Evolutionary conservation across 768 basidiomycete genomes (phyloP).

Genomic region (Lyophyllum atratum): DNA sequence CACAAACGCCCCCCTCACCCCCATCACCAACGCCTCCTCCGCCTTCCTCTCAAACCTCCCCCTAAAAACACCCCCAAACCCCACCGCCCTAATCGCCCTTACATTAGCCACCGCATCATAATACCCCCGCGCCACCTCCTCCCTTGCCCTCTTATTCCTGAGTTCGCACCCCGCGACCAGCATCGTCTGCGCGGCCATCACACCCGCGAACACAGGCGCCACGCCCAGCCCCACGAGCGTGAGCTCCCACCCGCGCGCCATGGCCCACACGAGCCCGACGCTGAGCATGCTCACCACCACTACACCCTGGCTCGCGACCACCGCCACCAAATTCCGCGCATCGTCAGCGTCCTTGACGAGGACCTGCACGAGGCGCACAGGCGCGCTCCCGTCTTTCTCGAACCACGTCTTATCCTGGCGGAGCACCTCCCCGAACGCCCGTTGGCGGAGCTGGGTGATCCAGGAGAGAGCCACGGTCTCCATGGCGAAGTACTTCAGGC

Average conservation of each 20-base stretch:
- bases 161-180: constrained; percentile 73
- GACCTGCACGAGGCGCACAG: constrained; percentile 66
- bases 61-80: constrained; percentile 72
- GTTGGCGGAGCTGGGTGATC: constrained; percentile 65
- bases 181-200: constrained; percentile 75
- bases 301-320: constrained; percentile 68
- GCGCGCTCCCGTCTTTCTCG: constrained; percentile 62
- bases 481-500: constrained; percentile 79
- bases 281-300: constrained; percentile 82
- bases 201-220: constrained; percentile 77
- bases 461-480: constrained; percentile 74
- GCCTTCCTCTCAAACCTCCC: constrained; percentile 68
- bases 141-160: constrained; percentile 82
- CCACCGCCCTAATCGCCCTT: constrained; percentile 86
- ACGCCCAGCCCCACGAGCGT: constrained; percentile 89
- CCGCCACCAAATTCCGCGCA: constrained; percentile 72
- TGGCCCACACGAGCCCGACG: constrained; percentile 87
- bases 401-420: constrained; percentile 88
- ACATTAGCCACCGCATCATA: constrained; percentile 86
- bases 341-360: constrained; percentile 92
- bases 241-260: constrained; percentile 87
- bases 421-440: constrained; percentile 60
- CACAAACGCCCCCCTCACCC: constrained; percentile 81
- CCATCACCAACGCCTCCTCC: constrained; percentile 61
- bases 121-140: constrained; percentile 82